A percentile compares a stretch with the other conserved stretches of the same genome.
Evolutionary conservation across 345 rosid species (phyloP).

Genomic region (Cardiospermum halicacabum): DNA sequence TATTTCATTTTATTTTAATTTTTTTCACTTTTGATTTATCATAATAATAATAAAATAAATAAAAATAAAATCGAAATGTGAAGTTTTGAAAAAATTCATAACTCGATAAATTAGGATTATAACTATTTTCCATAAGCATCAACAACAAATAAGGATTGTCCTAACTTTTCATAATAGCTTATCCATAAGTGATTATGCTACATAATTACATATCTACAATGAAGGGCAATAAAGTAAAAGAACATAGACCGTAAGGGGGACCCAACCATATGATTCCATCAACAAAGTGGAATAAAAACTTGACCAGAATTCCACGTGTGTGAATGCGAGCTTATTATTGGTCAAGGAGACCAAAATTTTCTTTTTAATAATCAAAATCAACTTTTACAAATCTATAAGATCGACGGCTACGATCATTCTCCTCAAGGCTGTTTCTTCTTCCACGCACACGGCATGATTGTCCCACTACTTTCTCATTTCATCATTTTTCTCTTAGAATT

Average conservation of each 20-base stretch:
- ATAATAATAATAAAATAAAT: too few relatives aligned
- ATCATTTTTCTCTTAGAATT: constrained; percentile 34
- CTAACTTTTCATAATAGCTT: too few relatives aligned
- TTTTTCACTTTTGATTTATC: too few relatives aligned
- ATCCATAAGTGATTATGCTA: too few relatives aligned
- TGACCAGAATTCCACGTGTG: constrained; percentile 28
- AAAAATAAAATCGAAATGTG: too few relatives aligned
- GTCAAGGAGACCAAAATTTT: constrained; percentile 29
- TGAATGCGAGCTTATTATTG: constrained; percentile 19
- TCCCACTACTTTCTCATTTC: constrained; percentile 26
- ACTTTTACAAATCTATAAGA: background rate
- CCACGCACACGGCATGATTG: constrained; percentile 41
- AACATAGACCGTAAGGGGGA: background rate
- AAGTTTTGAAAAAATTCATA: too few relatives aligned
- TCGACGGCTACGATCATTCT: constrained; percentile 34
- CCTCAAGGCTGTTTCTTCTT: constrained; percentile 9
- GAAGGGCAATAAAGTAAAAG: constrained; percentile 10
- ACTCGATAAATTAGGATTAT: too few relatives aligned
- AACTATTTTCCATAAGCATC: too few relatives aligned
- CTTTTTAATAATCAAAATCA: constrained; percentile 4
- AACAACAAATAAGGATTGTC: too few relatives aligned
- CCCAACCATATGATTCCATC: constrained; percentile 15
- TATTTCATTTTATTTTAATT: too few relatives aligned
- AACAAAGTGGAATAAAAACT: constrained; percentile 14
- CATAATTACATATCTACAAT: too few relatives aligned